A percentile compares a stretch with the other conserved stretches of the same genome.
Conservation (phyloP, 2,329 filamentous ascomycete genomes). For the Pochonia chlamydosporia region DNA sequence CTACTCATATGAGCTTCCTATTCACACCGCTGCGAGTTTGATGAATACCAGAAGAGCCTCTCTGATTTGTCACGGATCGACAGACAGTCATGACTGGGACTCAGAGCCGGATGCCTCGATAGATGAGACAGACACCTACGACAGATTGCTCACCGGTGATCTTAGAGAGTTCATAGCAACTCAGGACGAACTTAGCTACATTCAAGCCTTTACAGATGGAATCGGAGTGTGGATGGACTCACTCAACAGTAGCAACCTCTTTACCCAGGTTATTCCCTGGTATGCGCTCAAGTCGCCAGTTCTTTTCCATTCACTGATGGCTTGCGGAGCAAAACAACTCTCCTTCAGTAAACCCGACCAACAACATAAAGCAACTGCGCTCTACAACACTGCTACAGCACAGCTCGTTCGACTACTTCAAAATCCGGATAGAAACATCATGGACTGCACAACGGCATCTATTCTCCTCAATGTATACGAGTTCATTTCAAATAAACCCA, state of each 20-base stretch:
- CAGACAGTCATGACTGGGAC: neutral
- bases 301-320: constrained; percentile 82
- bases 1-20: neutral
- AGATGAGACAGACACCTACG: neutral
- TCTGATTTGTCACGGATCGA: neutral
- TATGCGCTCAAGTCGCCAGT: constrained; percentile 77
- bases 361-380: constrained; percentile 71
- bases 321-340: constrained; percentile 80
- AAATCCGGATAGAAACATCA: constrained; percentile 77
- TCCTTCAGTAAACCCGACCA: constrained; percentile 66
- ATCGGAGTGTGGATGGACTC: constrained; percentile 94
- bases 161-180: constrained; percentile 59
- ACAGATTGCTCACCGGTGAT: constrained; percentile 14
- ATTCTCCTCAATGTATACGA: constrained; percentile 90
- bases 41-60: neutral
- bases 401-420: constrained; percentile 71
- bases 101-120: neutral
- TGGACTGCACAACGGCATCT: constrained; percentile 80
- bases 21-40: neutral
- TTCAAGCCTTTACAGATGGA: constrained; percentile 89
- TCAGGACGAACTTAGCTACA: constrained; percentile 76
- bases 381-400: constrained; percentile 81
- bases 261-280: constrained; percentile 77
- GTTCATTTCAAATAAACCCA: constrained; percentile 76
- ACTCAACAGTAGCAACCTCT: constrained; percentile 80